A percentile compares a stretch with the other conserved stretches of the same genome.
phyloP scores from a whole-genome alignment of 495 filamentous ascomycete species.

The Neurospora hispaniola region DNA sequence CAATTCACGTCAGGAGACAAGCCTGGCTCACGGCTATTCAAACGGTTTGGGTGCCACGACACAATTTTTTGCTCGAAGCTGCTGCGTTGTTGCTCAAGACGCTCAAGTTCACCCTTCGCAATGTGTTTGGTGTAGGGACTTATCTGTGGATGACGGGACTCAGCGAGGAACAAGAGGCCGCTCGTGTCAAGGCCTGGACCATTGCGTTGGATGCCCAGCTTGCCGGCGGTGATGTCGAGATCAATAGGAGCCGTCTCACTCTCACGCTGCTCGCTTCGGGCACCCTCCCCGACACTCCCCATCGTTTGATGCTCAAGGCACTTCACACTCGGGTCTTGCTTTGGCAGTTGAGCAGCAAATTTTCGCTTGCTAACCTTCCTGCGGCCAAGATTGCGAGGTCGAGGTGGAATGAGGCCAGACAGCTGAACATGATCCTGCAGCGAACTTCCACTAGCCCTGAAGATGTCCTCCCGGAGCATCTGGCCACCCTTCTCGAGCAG shows the following conservation, averaged over 20 bases:
- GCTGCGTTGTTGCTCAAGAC: conserved; percentile 71
- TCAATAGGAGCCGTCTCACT: conserved; percentile 76
- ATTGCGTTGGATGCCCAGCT: conserved; percentile 93
- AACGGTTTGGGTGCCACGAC: conserved; percentile 84
- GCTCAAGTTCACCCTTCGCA: conserved; percentile 68
- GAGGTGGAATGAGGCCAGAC: conserved; percentile 72
- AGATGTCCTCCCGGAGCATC: conserved; percentile 65
- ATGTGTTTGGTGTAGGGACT: conserved; percentile 60
- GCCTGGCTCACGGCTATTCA: conserved; percentile 95
- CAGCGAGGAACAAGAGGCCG: conserved; percentile 76
- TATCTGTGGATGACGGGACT: conserved; percentile 72
- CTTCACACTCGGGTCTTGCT: conserved; percentile 81
- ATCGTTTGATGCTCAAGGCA: conserved; percentile 82
- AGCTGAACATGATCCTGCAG: conserved; percentile 45
- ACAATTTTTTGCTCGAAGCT: conserved; percentile 75
- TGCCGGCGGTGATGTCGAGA: conserved; percentile 83
- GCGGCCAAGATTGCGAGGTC: conserved; percentile 52
- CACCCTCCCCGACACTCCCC: conserved; percentile 75
- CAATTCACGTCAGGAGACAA: conserved; percentile 74
- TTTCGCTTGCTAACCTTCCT: conserved; percentile 37
- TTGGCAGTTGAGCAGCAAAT: conserved; percentile 51
- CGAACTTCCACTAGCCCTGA: conserved; percentile 24
- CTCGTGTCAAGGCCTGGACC: conserved; percentile 83
- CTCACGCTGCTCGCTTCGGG: conserved; percentile 83
- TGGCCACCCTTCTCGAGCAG: conserved; percentile 59